A percentile compares a stretch with the other conserved stretches of the same genome.
Evolutionary conservation across 2,329 filamentous ascomycete genomes (phyloP).

Genomic region (Septoria linicola): DNA sequence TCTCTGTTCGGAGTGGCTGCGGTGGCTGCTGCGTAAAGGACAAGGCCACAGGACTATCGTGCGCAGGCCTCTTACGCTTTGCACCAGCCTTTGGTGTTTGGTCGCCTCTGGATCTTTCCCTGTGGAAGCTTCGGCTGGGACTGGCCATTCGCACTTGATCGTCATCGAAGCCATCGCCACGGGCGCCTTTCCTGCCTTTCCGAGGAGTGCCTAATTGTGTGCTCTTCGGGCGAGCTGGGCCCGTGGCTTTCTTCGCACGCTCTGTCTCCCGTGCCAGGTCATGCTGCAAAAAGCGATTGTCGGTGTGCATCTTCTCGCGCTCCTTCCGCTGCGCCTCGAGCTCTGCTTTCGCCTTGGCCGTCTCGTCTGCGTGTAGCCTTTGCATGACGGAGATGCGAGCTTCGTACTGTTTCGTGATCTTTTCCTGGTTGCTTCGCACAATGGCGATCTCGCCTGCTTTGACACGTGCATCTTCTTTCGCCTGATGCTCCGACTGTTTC

Average conservation of each 20-base stretch:
- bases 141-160: constrained; percentile 50
- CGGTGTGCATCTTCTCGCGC: constrained; percentile 64
- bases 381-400: constrained; percentile 61
- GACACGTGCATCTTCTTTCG: constrained; percentile 54
- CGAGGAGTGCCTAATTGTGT: constrained; percentile 31
- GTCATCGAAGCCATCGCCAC: constrained; percentile 74
- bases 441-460: constrained; percentile 73
- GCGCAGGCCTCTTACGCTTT: constrained; percentile 66
- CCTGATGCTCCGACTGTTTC: constrained; percentile 43
- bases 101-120: constrained; percentile 47
- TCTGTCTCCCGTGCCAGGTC: constrained; percentile 65
- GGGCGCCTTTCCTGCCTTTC: constrained; percentile 28
- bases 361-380: constrained; percentile 62
- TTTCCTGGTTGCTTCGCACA: constrained; percentile 68
- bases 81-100: constrained; percentile 60
- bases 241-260: constrained; percentile 49
- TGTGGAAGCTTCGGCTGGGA: constrained; percentile 42
- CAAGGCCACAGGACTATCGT: constrained; percentile 64
- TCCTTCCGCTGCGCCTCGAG: constrained; percentile 65
- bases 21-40: constrained; percentile 32
- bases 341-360: constrained; percentile 62
- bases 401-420: constrained; percentile 61
- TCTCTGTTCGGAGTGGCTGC: constrained; percentile 25
- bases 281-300: constrained; percentile 70
- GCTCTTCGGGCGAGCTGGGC: constrained; percentile 18